phyloP scores from a whole-genome alignment of 495 filamentous ascomycete genomes.

The Trichodelitschia bisporula region DNA sequence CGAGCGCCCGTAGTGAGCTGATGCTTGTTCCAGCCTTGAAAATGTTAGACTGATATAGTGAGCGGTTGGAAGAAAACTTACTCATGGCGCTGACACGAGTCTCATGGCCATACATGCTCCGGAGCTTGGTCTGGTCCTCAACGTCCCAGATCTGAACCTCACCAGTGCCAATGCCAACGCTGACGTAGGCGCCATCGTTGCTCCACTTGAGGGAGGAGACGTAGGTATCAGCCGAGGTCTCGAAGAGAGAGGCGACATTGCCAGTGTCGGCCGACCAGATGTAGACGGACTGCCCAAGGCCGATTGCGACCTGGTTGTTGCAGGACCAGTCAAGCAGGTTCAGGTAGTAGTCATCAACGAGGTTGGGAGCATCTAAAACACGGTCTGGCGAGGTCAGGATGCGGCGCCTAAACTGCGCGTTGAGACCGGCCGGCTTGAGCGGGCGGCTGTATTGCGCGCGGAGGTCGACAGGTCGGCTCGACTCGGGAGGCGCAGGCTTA shows the following conservation, averaged over 20 bases:
- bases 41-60: not conserved
- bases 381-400: constrained; percentile 88
- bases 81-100: constrained; percentile 82
- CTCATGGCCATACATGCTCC: constrained; percentile 95
- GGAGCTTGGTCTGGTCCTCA: constrained; percentile 78
- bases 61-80: not conserved
- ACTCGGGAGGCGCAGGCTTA: constrained; percentile 91
- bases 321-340: constrained; percentile 97
- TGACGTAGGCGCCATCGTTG: constrained; percentile 85
- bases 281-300: constrained; percentile 87
- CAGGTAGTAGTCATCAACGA: constrained; percentile 97
- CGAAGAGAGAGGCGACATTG: constrained; percentile 61
- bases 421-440: constrained; percentile 46
- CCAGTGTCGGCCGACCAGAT: constrained; percentile 97
- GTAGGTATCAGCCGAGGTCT: constrained; percentile 74
- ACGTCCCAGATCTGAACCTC: constrained; percentile 99
- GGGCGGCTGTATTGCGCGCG: constrained; percentile 96
- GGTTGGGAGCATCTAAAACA: constrained; percentile 86
- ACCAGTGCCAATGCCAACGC: constrained; percentile 80
- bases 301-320: constrained; percentile 92
- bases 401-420: constrained; percentile 59
- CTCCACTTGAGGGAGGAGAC: constrained; percentile 98
- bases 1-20: constrained; percentile 84
- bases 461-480: constrained; percentile 90
- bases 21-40: constrained; percentile 76